phyloP scores from a whole-genome alignment of 202 grass and related monocot genomes.

The Schoenoplectus triqueter region DNA sequence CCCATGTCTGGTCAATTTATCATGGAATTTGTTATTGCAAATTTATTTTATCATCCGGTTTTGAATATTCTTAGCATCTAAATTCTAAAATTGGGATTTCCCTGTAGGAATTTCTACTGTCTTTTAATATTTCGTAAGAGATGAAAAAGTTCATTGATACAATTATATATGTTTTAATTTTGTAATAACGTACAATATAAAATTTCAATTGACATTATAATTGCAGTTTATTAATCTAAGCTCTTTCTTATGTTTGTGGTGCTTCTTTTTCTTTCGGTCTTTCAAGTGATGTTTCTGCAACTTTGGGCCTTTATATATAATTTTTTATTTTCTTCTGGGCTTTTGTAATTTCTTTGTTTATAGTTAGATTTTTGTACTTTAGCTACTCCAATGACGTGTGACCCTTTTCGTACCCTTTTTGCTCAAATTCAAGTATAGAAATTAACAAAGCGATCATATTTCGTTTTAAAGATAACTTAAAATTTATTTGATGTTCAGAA shows the following conservation, averaged over 20 bases:
- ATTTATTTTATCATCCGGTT: not conserved
- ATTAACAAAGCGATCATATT: not conserved
- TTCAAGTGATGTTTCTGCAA: no score
- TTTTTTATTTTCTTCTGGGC: no score
- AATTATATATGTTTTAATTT: no score
- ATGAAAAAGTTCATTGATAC: not conserved
- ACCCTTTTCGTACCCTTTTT: not conserved
- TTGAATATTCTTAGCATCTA: not conserved
- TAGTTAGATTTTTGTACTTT: not conserved
- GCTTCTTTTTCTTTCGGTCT: no score
- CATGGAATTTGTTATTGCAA: no score
- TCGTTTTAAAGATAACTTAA: not conserved
- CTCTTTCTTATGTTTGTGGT: no score
- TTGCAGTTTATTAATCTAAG: no score
- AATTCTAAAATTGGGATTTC: not conserved
- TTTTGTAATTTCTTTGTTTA: not conserved
- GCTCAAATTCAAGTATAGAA: not conserved
- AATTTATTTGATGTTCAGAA: no score
- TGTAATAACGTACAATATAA: no score
- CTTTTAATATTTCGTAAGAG: not conserved
- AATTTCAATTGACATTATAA: no score
- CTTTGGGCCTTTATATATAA: no score
- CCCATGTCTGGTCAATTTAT: not conserved
- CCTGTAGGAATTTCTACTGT: not conserved
- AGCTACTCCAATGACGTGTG: not conserved